Base-by-base conservation (phyloP, 495 filamentous ascomycete species). In the Penicillium desertorum region DNA sequence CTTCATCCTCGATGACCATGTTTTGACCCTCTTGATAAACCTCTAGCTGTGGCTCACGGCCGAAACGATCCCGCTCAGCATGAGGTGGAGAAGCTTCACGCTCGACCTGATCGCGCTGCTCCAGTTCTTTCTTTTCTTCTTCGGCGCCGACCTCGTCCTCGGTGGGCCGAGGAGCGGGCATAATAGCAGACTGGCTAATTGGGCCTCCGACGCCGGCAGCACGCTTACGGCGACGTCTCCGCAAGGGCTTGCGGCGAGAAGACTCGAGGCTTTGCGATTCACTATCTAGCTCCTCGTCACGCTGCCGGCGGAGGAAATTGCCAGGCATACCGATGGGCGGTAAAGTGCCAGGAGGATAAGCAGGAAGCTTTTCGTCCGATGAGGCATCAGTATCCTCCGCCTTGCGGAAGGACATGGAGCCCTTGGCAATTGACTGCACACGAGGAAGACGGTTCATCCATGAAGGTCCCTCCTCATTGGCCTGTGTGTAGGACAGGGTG, bases 381-480 rank as follows among this genome's bases (percentile, higher is more conserved):
- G 81, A 81, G 9, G 63, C 72, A 27, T 85, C 83, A 27, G 66
- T 30, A 11, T 76, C 70, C 19, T 86, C 84, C 9, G 82, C 63
- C 58, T 86, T 83, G n/a, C 83, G 84, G 66, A 88, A 82, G 0
- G 91, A 91, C 83, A 95, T 90, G 12, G 90, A 96, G 14, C 76
- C 80, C 68, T 89, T 89, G 41, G 92, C 90, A 45, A 86, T 79
- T 0, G 95, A 96, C 34, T 76, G 75, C 39, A 99, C 93, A 45
- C 94, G 86, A 27, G 95, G 95, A 27, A 99, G 78, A 48, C 95
- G 84, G 58, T 92, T 90, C 87, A 98, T 92, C 95, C 95, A 99
- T 19, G 81, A 84, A 2, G 91, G 91, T 6, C 90, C 90, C 6
- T 97, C 92, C 62, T 96, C 93, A 52, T 87, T 88, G 54, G 88